Evolutionary conservation across 176 grass and related monocot genomes (phyloP).

Genomic region (Aegilops bicornis): DNA sequence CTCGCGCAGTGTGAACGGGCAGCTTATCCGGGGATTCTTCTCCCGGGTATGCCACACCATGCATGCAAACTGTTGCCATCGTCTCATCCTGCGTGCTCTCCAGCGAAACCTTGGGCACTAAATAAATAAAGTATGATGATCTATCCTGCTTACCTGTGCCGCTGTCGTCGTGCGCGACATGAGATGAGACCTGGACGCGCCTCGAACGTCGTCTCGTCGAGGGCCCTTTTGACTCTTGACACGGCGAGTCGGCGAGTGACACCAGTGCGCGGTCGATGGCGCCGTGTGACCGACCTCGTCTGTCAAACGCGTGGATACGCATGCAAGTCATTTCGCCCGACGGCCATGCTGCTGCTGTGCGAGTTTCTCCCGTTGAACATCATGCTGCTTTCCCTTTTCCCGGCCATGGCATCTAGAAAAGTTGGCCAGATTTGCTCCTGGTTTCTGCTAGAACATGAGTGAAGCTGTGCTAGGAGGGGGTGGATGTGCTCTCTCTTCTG

Average conservation of each 20-base stretch:
- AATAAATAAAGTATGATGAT: not conserved
- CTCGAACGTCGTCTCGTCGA: slow-evolving; percentile 36
- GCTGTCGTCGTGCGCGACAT: not conserved
- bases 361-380: not conserved
- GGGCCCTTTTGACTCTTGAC: slow-evolving; percentile 33
- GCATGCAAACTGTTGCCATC: slow-evolving; percentile 7
- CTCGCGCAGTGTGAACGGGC: slow-evolving; percentile 38
- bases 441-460: not conserved
- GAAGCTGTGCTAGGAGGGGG: not conserved
- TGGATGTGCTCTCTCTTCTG: too few relatives aligned
- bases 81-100: slow-evolving; percentile 40
- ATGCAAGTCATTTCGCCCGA: not conserved
- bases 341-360: not conserved
- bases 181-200: slow-evolving; percentile 1
- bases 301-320: slow-evolving; percentile 6
- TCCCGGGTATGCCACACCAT: slow-evolving; percentile 12
- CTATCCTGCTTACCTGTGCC: not conserved
- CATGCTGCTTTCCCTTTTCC: not conserved
- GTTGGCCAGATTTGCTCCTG: not conserved
- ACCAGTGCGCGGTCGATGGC: not conserved
- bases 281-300: slow-evolving; percentile 7
- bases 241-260: not conserved
- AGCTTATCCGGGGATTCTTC: slow-evolving; percentile 29
- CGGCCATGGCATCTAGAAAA: not conserved
- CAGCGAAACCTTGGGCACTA: slow-evolving; percentile 33